Evolutionary conservation across 495 filamentous ascomycete species (phyloP).

Genomic region (Penicillium fimorum): DNA sequence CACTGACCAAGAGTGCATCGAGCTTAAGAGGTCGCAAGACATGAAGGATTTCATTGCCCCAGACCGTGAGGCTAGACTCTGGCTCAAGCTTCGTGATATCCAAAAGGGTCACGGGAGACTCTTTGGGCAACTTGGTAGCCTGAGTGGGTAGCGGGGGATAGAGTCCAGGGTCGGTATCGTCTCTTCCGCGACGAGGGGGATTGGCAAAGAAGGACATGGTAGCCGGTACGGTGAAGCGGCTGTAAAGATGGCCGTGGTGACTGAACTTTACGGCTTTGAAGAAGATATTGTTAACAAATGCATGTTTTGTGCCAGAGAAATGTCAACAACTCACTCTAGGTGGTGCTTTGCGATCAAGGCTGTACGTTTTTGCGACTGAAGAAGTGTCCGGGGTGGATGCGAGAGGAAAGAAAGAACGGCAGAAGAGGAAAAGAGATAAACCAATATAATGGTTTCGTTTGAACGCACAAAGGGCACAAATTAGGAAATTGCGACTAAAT

Average conservation of each 20-base stretch:
- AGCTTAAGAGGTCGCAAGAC: constrained; percentile 2
- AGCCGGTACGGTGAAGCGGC: neutral
- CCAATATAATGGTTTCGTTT: neutral
- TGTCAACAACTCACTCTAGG: neutral
- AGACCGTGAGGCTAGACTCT: neutral
- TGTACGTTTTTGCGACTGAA: neutral
- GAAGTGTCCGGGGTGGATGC: neutral
- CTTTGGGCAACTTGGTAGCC: neutral
- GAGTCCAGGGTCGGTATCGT: neutral
- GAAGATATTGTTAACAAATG: neutral
- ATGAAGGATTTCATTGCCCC: neutral
- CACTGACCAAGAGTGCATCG: neutral
- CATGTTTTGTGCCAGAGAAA: neutral
- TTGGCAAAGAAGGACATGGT: neutral
- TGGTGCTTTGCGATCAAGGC: neutral
- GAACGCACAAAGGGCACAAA: neutral
- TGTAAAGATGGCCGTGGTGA: neutral
- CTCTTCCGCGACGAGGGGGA: neutral
- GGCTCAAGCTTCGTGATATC: constrained; percentile 6
- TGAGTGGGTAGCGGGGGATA: neutral
- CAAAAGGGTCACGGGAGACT: neutral
- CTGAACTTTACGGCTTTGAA: neutral
- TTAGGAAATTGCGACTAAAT: neutral
- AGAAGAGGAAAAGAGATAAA: neutral
- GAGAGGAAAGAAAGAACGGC: neutral